Conservation (phyloP, 495 filamentous ascomycete species). For the Melanomma pulvis-pyrius region DNA sequence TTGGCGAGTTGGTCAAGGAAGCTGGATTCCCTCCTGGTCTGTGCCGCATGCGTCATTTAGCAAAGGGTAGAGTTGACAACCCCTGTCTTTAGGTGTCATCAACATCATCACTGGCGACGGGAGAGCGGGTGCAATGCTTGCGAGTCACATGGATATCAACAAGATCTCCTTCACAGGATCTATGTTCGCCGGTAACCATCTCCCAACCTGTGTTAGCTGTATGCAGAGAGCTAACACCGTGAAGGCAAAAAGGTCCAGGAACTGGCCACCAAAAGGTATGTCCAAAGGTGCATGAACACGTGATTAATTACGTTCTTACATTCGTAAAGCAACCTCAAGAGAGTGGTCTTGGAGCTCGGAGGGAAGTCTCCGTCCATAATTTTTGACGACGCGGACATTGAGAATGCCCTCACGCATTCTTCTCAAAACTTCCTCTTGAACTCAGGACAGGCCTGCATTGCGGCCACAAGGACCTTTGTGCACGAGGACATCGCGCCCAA, state of each 20-base stretch:
- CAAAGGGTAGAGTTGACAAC: not conserved
- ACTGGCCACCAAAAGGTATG: constrained; percentile 39
- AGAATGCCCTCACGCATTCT: constrained; percentile 25
- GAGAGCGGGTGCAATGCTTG: constrained; percentile 39
- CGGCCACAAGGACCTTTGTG: constrained; percentile 41
- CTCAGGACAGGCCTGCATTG: constrained; percentile 33
- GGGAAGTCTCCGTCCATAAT: constrained; percentile 46
- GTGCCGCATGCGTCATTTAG: not conserved
- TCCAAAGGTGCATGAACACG: not conserved
- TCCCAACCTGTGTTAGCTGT: too few species aligned
- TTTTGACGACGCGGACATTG: constrained; percentile 46
- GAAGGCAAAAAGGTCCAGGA: constrained; percentile 44
- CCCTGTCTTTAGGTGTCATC: constrained; percentile 39
- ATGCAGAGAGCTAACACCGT: too few species aligned
- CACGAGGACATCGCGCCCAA: constrained; percentile 42
- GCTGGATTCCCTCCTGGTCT: constrained; percentile 44
- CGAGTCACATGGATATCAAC: constrained; percentile 43
- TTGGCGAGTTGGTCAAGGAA: constrained; percentile 42
- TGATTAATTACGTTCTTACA: not conserved
- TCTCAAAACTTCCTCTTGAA: constrained; percentile 40
- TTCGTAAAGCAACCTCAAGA: constrained; percentile 40
- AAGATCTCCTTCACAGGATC: constrained; percentile 47
- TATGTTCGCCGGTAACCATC: constrained; percentile 38
- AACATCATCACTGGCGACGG: constrained; percentile 46
- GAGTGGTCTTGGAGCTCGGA: constrained; percentile 45